Evolutionary conservation across 2,329 filamentous ascomycete species (phyloP).

Genomic region (Ophiocordyceps sinensis): DNA sequence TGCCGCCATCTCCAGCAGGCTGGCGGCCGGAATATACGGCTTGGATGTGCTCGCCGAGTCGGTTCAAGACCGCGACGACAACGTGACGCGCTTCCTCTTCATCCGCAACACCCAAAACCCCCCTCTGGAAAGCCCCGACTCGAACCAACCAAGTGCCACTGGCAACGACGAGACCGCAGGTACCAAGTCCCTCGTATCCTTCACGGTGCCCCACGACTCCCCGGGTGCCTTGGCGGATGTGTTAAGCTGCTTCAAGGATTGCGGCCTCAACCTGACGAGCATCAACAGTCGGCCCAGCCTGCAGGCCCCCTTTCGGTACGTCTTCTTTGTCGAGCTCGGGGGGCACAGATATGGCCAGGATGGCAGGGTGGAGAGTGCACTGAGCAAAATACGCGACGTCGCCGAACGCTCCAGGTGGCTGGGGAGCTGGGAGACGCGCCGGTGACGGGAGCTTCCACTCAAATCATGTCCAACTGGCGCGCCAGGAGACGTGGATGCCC

Average conservation of each 20-base stretch:
- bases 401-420: conserved; percentile 54
- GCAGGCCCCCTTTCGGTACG: conserved; percentile 67
- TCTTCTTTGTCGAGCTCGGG: conserved; percentile 88
- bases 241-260: conserved; percentile 60
- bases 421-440: conserved; percentile 46
- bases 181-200: conserved; percentile 65
- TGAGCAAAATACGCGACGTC: conserved; percentile 41
- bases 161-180: conserved; percentile 4
- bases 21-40: conserved; percentile 54
- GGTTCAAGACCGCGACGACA: conserved; percentile 62
- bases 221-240: conserved; percentile 76
- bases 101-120: conserved; percentile 26
- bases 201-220: conserved; percentile 62
- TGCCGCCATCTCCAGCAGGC: conserved; percentile 65
- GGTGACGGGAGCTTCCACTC: conserved; percentile 6
- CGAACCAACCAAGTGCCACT: conserved; percentile 10
- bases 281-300: conserved; percentile 79
- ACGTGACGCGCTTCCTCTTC: conserved; percentile 68
- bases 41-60: conserved; percentile 54
- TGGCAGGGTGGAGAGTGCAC: conserved; percentile 42
- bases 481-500: too few species aligned
- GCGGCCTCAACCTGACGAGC: conserved; percentile 70
- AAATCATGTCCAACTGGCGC: neutral
- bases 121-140: conserved; percentile 11
- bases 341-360: conserved; percentile 39